phyloP scores from a whole-genome alignment of 1,139 yeast genomes.

The Sugiyamaella pinicola region DNA sequence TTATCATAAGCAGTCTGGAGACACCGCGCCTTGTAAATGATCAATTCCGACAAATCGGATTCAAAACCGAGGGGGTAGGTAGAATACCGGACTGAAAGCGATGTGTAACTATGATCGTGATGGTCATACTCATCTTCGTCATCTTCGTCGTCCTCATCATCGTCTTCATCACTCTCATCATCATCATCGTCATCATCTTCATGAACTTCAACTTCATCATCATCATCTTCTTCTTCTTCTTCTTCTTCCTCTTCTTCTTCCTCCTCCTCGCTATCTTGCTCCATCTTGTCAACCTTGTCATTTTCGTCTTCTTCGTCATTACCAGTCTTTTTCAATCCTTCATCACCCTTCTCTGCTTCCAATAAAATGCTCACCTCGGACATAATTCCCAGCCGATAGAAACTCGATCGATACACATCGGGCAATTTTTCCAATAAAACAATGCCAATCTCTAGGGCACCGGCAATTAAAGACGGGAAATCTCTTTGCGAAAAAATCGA shows the following conservation, averaged over 20 bases:
- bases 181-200: conserved; percentile 30
- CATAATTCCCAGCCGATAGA: conserved; percentile 74
- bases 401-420: conserved; percentile 48
- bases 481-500: conserved; percentile 66
- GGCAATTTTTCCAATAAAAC: conserved; percentile 52
- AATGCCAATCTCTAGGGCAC: conserved; percentile 56
- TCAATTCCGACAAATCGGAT: conserved; percentile 28
- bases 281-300: conserved; percentile 29
- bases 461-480: conserved; percentile 48
- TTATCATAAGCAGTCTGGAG: conserved; percentile 26
- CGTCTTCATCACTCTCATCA: conserved; percentile 29
- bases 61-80: conserved; percentile 20
- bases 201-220: conserved; percentile 32
- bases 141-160: conserved; percentile 18
- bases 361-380: conserved; percentile 48
- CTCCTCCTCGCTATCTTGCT: conserved; percentile 28
- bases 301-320: conserved; percentile 15
- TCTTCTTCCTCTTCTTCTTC: conserved; percentile 29
- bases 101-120: conserved; percentile 33
- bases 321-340: conserved; percentile 11
- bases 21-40: conserved; percentile 26
- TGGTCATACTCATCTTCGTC: conserved; percentile 28
- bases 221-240: conserved; percentile 30
- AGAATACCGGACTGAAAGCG: neutral
- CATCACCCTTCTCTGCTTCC: conserved; percentile 3